Conservation (phyloP, 129 eudicot genomes). For the Kitagawia praeruptora region DNA sequence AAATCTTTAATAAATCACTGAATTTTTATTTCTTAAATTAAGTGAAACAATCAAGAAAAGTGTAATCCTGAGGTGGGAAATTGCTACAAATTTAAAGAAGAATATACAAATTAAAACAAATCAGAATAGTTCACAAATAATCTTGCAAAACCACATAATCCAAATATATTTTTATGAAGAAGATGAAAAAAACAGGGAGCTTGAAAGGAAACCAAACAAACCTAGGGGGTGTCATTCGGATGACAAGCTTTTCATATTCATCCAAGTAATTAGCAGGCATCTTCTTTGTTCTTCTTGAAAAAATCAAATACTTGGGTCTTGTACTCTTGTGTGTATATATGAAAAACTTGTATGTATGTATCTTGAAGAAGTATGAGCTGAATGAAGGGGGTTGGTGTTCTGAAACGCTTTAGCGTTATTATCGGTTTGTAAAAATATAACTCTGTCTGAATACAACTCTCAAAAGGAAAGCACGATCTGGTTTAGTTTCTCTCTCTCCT, state of each 20-base stretch:
- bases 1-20: background rate
- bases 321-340: background rate
- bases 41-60: no score
- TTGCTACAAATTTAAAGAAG: no score
- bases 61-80: no score
- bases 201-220: conserved; percentile 22
- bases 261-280: conserved; percentile 51
- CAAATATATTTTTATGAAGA: background rate
- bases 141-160: background rate
- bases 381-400: background rate
- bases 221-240: conserved; percentile 80
- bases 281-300: background rate
- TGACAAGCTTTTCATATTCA: conserved; percentile 77
- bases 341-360: background rate
- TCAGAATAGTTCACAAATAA: background rate
- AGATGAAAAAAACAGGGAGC: background rate
- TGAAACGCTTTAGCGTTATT: background rate
- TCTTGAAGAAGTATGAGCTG: background rate
- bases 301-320: background rate
- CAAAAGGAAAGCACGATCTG: conserved; percentile 19
- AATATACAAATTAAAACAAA: no score
- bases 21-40: background rate
- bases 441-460: conserved; percentile 18
- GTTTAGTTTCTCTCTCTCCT: background rate
- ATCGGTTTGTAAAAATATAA: background rate